phyloP scores from a whole-genome alignment of 306 rosid species.

The Mimosa bimucronata region DNA sequence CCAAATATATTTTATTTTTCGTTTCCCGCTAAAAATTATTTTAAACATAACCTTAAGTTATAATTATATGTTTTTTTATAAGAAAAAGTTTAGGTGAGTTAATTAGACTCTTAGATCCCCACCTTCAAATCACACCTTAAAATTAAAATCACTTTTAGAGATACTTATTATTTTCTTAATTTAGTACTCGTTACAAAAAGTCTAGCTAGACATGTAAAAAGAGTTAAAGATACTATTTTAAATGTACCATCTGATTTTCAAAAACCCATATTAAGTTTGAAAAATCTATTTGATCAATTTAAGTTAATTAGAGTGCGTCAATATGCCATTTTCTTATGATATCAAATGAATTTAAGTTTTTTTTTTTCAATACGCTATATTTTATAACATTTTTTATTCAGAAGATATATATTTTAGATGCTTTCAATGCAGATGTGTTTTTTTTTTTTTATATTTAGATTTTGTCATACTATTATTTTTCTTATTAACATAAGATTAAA shows the following conservation, averaged over 20 bases:
- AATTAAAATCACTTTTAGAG: neutral
- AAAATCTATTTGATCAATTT: neutral
- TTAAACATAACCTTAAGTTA: neutral
- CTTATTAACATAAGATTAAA: too few relatives aligned
- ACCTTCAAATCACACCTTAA: too few relatives aligned
- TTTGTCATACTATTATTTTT: too few relatives aligned
- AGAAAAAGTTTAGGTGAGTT: neutral
- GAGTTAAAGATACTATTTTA: too few relatives aligned
- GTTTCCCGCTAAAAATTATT: too few relatives aligned
- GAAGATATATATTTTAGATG: neutral
- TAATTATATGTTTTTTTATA: neutral
- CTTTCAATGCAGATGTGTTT: too few relatives aligned
- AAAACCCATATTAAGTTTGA: neutral
- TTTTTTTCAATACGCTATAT: too few relatives aligned
- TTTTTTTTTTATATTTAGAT: too few relatives aligned
- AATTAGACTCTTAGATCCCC: neutral
- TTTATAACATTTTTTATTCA: too few relatives aligned
- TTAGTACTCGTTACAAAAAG: neutral
- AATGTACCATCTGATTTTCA: neutral
- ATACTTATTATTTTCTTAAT: neutral
- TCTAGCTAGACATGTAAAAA: too few relatives aligned
- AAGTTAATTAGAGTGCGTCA: neutral
- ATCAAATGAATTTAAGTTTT: too few relatives aligned
- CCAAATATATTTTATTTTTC: too few relatives aligned
- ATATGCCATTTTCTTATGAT: neutral